Conservation (phyloP, 345 rosid genomes). For the Salix dunnii region DNA sequence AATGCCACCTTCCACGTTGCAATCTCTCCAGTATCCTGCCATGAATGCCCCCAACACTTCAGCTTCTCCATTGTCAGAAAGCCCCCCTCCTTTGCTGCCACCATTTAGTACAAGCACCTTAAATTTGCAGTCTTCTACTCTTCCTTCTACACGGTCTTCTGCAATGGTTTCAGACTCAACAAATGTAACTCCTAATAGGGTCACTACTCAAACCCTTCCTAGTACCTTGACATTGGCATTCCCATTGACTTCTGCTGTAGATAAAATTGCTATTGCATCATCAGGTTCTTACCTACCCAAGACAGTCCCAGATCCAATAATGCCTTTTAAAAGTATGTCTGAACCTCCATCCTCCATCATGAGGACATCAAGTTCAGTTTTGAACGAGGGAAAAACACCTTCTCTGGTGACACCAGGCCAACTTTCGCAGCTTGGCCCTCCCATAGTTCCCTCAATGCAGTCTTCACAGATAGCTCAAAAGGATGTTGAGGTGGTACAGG, state of each 20-base stretch:
- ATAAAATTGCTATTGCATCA: conserved; percentile 11
- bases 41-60: conserved; percentile 24
- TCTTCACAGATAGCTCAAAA: conserved; percentile 32
- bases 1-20: conserved; percentile 34
- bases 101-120: conserved; percentile 13
- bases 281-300: conserved; percentile 19
- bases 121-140: conserved; percentile 21
- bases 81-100: conserved; percentile 24
- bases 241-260: conserved; percentile 17
- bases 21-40: conserved; percentile 31
- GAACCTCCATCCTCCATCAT: conserved; percentile 16
- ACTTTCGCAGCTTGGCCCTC: conserved; percentile 29
- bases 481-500: conserved; percentile 32
- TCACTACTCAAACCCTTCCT: conserved; percentile 20
- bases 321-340: conserved; percentile 25
- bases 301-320: conserved; percentile 12
- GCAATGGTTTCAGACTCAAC: conserved; percentile 19
- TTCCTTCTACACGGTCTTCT: conserved; percentile 19
- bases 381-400: conserved; percentile 24
- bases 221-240: conserved; percentile 23
- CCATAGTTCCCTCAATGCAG: conserved; percentile 15
- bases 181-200: conserved; percentile 24
- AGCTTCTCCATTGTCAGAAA: conserved; percentile 26
- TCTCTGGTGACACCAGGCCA: conserved; percentile 42
- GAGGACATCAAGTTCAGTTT: conserved; percentile 18